Base-by-base conservation (phyloP, 768 basidiomycete species). In the Pulveroboletus sp. region DNA sequence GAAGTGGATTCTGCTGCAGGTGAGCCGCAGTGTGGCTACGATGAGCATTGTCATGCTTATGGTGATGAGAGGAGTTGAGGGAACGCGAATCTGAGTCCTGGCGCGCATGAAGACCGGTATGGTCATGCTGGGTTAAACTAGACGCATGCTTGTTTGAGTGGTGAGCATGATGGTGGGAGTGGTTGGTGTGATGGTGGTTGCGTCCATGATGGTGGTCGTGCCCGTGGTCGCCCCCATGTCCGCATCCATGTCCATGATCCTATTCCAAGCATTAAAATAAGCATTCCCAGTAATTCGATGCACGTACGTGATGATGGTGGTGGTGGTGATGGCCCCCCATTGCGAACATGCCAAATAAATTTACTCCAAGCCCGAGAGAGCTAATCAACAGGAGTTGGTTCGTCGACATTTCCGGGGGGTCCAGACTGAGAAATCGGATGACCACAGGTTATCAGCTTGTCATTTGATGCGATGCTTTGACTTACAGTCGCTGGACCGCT, bases 371-470 rank as follows among this genome's bases (percentile, higher is more conserved):
- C 8, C 97, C 97, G 23, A 97, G 67, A 5, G 85, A 80, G 52
- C 92, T 95, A 43, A 99, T 88, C 1, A 97, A 74, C 34, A 99
- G 69, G 0, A 99, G 76, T 61, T 97, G 95, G 53, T 80, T 88
- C 3, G 94, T 97, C 58, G 92, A 94, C 93, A 99, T 99, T 60
- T 97, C 94, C 2, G 97, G 97, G 19, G 97, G 94, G 54, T 95
- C 87, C 58, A 95, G 62, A 34, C 92, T 94, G 51, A 35, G 40
- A 21, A 33, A 32, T 32, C 9, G 42, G 29, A 39, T 40, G 19
- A 19, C 19, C 25, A 48, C 35, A 51, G 38, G 38, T 46, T 6
- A 23, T 38, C 19, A 32, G 31, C 23, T n/a, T 4, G 7, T 20
- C 43, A 20, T 32, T 21, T 6, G 6, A 11, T 31, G 68, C 78